Evolutionary conservation across 1,284 basidiomycete genomes (phyloP), one percentile per base, ranked within the genome.

Genomic region (Golubevia pallescens): DNA sequence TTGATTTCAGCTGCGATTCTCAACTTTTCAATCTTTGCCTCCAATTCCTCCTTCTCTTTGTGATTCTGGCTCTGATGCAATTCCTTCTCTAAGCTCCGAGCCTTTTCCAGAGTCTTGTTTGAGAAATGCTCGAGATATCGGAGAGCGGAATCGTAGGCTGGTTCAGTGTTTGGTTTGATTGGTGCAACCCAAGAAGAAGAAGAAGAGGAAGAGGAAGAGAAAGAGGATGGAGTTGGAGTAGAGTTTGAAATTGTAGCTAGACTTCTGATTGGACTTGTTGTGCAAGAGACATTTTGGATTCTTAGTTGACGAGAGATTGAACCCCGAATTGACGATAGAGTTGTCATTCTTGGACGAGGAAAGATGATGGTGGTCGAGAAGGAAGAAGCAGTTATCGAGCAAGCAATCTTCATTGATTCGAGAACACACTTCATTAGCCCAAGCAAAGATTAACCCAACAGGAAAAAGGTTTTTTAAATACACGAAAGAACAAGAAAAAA

Each of bases 61-160:
- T 32, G 24, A 19, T 57, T 14, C 65, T 14, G 14, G 58, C 48
- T 14, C 51, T 57, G 13, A 24, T 19, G 10, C 20, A 57, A 3
- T 68, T 66, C 38, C 14, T 73, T 61, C n/a, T 58, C 14, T 1
- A 52, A 16, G 24, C 74, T 57, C 24, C 63, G 63, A 0, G 48
- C 20, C 7, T 66, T 63, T 2, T 75, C 63, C 13, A 56, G 13
- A 1, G 61, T 42, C 21, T 72, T 57, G 57, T 84, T 73, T 14
- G 62, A 51, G 4, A 65, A 63, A 5, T 4, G 5, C 10, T 38
- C 10, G 57, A 85, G 67, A 54, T 62, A 82, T 6, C 60, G 58
- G n/a, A 85, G 70, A 13, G 83, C 83, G 62, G 79, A 77, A 58
- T 85, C 83, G 68, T 85, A 85, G 2, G 77, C 83, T 1, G 81